Conservation (phyloP, 1,284 basidiomycete genomes). For the Xerocomus nothofagi region DNA sequence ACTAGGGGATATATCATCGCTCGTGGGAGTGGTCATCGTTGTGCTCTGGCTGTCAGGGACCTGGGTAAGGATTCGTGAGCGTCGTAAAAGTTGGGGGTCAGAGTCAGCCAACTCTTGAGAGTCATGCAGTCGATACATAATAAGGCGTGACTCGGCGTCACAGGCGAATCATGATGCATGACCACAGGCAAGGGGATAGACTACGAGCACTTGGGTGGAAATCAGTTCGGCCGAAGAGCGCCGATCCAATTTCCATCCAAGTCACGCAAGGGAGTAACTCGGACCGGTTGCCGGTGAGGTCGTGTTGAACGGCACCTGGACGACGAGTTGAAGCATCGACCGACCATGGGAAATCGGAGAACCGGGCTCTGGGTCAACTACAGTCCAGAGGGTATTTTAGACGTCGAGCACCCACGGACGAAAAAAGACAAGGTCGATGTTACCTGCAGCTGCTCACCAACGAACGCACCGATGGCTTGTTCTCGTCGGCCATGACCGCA, state of each 20-base stretch:
- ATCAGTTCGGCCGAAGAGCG: conserved; percentile 10
- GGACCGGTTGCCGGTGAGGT: background rate
- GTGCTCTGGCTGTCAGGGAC: background rate
- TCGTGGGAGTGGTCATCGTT: background rate
- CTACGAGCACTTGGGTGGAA: background rate
- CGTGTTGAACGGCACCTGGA: background rate
- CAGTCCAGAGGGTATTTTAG: background rate
- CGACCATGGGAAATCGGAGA: background rate
- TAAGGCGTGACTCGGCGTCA: background rate
- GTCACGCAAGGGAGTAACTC: background rate
- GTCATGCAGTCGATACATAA: background rate
- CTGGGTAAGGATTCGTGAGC: conserved; percentile 11
- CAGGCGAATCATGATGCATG: background rate
- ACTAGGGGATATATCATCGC: background rate
- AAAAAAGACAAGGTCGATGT: background rate
- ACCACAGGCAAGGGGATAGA: background rate
- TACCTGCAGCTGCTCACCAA: background rate
- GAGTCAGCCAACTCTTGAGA: conserved; percentile 8
- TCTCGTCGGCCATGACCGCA: background rate
- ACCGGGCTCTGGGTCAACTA: background rate
- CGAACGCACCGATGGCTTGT: background rate
- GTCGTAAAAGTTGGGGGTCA: background rate
- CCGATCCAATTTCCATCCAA: conserved; percentile 1
- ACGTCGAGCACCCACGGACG: background rate
- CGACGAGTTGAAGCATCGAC: background rate